These are phyloP conservation scores for Penicillium dipodomyicola DNA, from an alignment of 495 filamentous ascomycete genomes.

Conservation along the genomic window DNA sequence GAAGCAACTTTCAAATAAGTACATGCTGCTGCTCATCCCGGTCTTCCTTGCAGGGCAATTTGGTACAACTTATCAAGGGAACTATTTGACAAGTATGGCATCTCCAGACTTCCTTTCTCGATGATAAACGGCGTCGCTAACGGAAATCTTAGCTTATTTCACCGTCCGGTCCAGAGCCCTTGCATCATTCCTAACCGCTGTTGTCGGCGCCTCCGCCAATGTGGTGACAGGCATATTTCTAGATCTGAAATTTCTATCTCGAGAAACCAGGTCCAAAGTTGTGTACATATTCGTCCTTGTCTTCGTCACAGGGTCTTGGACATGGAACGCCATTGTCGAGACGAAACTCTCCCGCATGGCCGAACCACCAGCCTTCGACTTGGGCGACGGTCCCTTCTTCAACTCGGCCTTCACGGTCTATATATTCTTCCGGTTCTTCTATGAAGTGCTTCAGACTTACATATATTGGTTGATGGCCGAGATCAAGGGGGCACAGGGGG, in stretches of 20 bases:
- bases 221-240: conserved; percentile 48
- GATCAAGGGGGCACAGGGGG: conserved; percentile 26
- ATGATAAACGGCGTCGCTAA: not conserved
- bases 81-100: conserved; percentile 47
- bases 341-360: conserved; percentile 21
- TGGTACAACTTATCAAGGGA: conserved; percentile 55
- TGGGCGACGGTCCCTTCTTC: conserved; percentile 24
- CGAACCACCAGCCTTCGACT: conserved; percentile 18
- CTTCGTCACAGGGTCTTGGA: conserved; percentile 23
- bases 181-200: conserved; percentile 44
- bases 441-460: conserved; percentile 51
- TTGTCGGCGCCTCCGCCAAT: conserved; percentile 48
- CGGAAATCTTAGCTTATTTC: conserved; percentile 47
- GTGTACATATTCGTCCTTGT: conserved; percentile 18
- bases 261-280: conserved; percentile 14
- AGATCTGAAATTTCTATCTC: conserved; percentile 37
- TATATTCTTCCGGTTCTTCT: conserved; percentile 29
- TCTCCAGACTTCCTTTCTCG: not conserved
- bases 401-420: conserved; percentile 24
- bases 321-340: conserved; percentile 18
- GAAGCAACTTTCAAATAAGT: conserved; percentile 42
- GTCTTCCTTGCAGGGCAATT: conserved; percentile 55
- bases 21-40: conserved; percentile 53
- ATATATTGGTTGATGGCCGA: conserved; percentile 27
- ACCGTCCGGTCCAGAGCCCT: conserved; percentile 54